phyloP scores from a whole-genome alignment of 768 basidiomycete genomes.

The Holtermannia corniformis region DNA sequence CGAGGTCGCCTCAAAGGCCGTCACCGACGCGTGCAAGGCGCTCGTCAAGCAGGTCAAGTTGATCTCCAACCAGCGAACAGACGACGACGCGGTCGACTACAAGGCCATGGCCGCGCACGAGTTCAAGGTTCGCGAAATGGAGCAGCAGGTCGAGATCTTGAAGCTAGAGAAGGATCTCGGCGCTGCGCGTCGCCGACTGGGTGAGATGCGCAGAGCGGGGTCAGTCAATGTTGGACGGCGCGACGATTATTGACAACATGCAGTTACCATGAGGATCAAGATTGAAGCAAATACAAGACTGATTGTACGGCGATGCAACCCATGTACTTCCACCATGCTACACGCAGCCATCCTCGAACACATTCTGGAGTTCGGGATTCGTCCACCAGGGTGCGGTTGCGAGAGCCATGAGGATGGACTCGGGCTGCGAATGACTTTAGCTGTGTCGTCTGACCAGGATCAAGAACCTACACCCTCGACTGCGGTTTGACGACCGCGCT shows the following conservation, averaged over 20 bases:
- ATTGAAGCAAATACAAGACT: too few relatives aligned
- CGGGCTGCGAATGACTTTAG: slow-evolving; percentile 10
- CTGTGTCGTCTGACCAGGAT: not conserved
- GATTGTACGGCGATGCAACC: too few relatives aligned
- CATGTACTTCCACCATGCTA: too few relatives aligned
- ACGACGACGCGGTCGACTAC: slow-evolving; percentile 74
- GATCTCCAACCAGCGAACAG: slow-evolving; percentile 69
- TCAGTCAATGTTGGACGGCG: slow-evolving; percentile 8
- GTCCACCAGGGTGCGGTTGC: slow-evolving; percentile 25
- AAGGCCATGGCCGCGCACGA: slow-evolving; percentile 87
- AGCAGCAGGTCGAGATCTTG: slow-evolving; percentile 97
- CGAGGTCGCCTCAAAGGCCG: slow-evolving; percentile 92
- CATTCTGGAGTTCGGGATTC: not conserved
- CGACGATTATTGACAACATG: not conserved
- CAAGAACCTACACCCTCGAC: not conserved
- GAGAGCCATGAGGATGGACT: slow-evolving; percentile 19
- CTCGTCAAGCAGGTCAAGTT: slow-evolving; percentile 95
- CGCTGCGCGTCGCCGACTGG: slow-evolving; percentile 43
- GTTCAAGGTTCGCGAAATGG: slow-evolving; percentile 97
- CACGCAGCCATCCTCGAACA: not conserved
- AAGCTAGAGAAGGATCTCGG: slow-evolving; percentile 92
- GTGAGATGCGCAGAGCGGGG: slow-evolving; percentile 41
- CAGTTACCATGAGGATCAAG: not conserved
- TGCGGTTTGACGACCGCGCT: not conserved
- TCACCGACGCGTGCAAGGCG: slow-evolving; percentile 93